Evolutionary conservation across 2,329 filamentous ascomycete species (phyloP).

Genomic region (Stachybotrys echinatus): DNA sequence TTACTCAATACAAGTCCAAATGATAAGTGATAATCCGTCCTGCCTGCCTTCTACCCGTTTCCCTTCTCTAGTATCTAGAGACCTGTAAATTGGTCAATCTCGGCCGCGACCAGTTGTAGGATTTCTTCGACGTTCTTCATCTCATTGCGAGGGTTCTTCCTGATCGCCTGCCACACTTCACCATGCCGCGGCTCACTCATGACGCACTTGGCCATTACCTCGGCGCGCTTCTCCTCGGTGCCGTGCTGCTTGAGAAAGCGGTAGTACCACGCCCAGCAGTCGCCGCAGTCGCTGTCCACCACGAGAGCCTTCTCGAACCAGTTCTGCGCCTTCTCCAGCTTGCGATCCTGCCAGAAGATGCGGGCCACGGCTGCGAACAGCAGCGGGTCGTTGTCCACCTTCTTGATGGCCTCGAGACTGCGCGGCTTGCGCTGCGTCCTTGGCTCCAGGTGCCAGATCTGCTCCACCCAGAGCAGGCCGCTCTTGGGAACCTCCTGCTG

Average conservation of each 20-base stretch:
- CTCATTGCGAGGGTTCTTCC: slow-evolving; percentile 82
- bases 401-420: slow-evolving; percentile 91
- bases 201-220: slow-evolving; percentile 76
- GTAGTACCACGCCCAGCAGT: slow-evolving; percentile 98
- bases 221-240: slow-evolving; percentile 83
- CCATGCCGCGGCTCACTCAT: slow-evolving; percentile 86
- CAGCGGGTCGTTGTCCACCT: slow-evolving; percentile 85
- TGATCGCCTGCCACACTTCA: slow-evolving; percentile 81
- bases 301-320: slow-evolving; percentile 98
- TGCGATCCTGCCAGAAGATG: slow-evolving; percentile 92
- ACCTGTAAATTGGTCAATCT: slow-evolving; percentile 26
- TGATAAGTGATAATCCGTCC: background rate
- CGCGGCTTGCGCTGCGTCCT: slow-evolving; percentile 90
- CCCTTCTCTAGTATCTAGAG: background rate
- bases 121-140: slow-evolving; percentile 73
- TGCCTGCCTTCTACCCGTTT: background rate
- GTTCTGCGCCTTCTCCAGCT: slow-evolving; percentile 86
- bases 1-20: background rate
- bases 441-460: slow-evolving; percentile 89
- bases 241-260: slow-evolving; percentile 91
- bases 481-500: slow-evolving; percentile 86
- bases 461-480: slow-evolving; percentile 86
- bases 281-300: slow-evolving; percentile 79
- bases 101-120: slow-evolving; percentile 67
- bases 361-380: slow-evolving; percentile 89